Evolutionary conservation across 2,329 filamentous ascomycete genomes (phyloP), one percentile per base, ranked within the genome.

Genomic region (Gnomoniopsis smithogilvyi): DNA sequence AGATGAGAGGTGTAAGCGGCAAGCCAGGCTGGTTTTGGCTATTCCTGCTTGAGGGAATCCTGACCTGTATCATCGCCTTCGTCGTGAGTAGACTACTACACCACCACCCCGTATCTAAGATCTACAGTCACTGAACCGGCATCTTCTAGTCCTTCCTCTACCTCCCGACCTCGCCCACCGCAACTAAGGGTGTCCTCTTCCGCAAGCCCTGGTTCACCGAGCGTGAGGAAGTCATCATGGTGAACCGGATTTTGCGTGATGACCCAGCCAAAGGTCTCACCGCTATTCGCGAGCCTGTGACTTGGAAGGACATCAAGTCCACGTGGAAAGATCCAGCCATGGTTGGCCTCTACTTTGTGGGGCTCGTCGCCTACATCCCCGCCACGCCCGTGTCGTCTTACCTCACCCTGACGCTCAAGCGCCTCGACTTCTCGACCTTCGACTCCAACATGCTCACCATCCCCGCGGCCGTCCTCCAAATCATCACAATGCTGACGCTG

Each of bases 191-290:
- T 21, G 71, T 78, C 48, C 80, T 91, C 62, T 84, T 83, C 49
- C 81, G 84, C 2, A 84, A 84, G 46, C 67, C 87, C 6, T 88
- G 87, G 87, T 89, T 88, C 69, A 82, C 75, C 2, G 87, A 89
- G 67, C 77, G 77, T 2, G 85, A 91, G 67, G 87, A 90, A 66
- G 81, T 84, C 58, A 89, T 90, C 66, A 85, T 90, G 80, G 80
- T 88, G 19, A 90, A 89, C 67, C 65, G 79, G 7, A 76, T 82
- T 12, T 71, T 82, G 14, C 76, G 80, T 36, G 80, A 83, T 51
- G 80, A 83, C 64, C 80, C 80, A 0, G 79, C 79, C 38, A 83
- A 83, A 68, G 80, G 76, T 15, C 71, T 80, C 14, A 81, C 78
- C 0, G 70, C 72, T 15, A 67, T 81, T 55, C 72, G 76, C 58